These are phyloP conservation scores for Corinectria fuckeliana DNA, from an alignment of 2,329 filamentous ascomycete genomes.

Conservation along the genomic window DNA sequence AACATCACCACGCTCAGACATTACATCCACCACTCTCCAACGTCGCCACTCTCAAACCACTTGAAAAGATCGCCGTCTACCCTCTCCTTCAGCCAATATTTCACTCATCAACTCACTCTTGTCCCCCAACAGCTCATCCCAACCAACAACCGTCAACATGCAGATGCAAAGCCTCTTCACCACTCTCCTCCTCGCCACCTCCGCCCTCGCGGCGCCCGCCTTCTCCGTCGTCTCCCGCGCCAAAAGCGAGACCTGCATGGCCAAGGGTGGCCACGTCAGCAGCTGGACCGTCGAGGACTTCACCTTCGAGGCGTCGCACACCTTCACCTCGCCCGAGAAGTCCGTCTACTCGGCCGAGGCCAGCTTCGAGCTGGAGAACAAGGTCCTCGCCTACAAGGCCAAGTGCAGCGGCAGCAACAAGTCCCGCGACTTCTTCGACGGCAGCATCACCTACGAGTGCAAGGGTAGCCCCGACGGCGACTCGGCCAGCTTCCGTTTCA, in stretches of 20 bases:
- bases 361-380: constrained; percentile 57
- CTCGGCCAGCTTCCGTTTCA: constrained; percentile 52
- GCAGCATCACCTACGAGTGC: constrained; percentile 53
- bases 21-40: background rate
- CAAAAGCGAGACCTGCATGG: constrained; percentile 33
- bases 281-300: constrained; percentile 53
- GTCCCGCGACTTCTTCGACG: constrained; percentile 57
- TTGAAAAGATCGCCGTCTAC: constrained; percentile 26
- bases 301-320: constrained; percentile 54
- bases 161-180: constrained; percentile 30
- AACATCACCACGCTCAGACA: constrained; percentile 3
- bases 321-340: constrained; percentile 57
- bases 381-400: constrained; percentile 47
- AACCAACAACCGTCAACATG: constrained; percentile 31
- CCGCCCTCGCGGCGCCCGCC: constrained; percentile 37
- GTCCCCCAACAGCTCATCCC: background rate
- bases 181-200: constrained; percentile 37
- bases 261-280: constrained; percentile 29
- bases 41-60: constrained; percentile 13
- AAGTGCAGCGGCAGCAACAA: constrained; percentile 51
- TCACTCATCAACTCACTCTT: background rate
- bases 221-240: constrained; percentile 16
- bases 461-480: constrained; percentile 36
- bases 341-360: constrained; percentile 54
- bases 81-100: constrained; percentile 1